A percentile compares a stretch with the other conserved stretches of the same genome.
Conservation (phyloP, 2,329 filamentous ascomycete genomes). For the Neoarthrinium moseri region DNA sequence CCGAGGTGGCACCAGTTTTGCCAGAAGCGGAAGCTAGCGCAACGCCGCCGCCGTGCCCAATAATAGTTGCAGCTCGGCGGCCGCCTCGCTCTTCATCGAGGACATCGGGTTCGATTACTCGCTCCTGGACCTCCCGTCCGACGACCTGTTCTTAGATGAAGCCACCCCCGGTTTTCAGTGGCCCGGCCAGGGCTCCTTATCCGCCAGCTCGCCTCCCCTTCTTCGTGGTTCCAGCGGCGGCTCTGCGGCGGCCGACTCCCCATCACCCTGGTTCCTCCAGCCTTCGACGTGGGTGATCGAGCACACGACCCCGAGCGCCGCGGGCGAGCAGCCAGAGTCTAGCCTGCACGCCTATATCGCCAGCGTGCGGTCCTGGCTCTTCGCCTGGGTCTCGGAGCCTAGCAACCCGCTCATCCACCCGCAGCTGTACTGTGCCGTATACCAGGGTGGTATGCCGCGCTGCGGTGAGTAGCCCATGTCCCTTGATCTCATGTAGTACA, state of each 20-base stretch:
- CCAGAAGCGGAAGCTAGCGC: no score
- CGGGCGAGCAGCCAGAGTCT: slow-evolving; percentile 16
- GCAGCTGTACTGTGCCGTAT: slow-evolving; percentile 23
- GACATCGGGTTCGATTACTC: not conserved
- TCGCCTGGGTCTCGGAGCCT: slow-evolving; percentile 20
- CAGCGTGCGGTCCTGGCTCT: slow-evolving; percentile 19
- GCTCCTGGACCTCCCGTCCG: not conserved
- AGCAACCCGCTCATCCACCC: slow-evolving; percentile 22
- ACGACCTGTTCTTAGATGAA: not conserved
- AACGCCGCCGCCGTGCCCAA: no score
- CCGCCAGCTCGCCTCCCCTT: not conserved
- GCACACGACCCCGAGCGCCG: not conserved
- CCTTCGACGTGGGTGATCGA: not conserved
- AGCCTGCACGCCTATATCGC: slow-evolving; percentile 18
- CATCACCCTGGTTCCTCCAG: slow-evolving; percentile 1
- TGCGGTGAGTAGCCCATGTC: no score
- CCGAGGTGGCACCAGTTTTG: no score
- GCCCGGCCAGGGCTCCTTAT: no score
- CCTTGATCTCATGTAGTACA: no score
- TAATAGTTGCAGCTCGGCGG: no score
- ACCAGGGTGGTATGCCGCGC: slow-evolving; percentile 20
- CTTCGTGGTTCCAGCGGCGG: not conserved
- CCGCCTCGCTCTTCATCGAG: not conserved
- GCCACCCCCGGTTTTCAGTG: not conserved
- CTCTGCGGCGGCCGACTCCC: slow-evolving; percentile 4